Base-by-base conservation (phyloP, 2,329 filamentous ascomycete genomes). In the Alternaria gansuensis region DNA sequence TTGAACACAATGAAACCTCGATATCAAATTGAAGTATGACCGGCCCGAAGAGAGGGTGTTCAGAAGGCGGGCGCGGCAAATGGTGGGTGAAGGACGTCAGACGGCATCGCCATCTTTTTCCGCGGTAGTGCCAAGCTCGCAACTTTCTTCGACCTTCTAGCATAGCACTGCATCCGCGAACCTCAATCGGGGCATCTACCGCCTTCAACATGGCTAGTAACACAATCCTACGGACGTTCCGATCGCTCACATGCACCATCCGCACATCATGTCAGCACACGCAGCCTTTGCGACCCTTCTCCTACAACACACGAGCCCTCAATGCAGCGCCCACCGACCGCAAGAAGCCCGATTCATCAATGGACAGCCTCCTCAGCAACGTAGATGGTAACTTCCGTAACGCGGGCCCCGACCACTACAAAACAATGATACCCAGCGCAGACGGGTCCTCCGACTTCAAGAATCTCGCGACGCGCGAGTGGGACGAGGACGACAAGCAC, bases 401-500 rank as follows among this genome's bases (percentile, higher is more conserved):
- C 40, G 61, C 64, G 8, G 57, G 51, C 4, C 45, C 55, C 5
- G 51, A 62, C 17, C 62, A 56, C 54, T 64, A 55, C 43, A 52
- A 66, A 3, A 66, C 63, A 28, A 58, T 76, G 6, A 72, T 68
- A 51, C 70, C 69, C 24, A 54, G 52, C n/a, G 14, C 34, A 51
- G 23, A 48, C 36, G 23, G 45, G n/a, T 17, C 44, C 17, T 21
- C 46, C 2, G 43, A 46, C 21, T 39, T 63, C 31, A 48, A 51
- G 21, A 73, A 73, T 45, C 63, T 71, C 10, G 45, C 59, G 33
- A 52, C 58, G 29, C 53, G 55, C 31, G 73, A 76, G 28, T 75
- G 71, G 71, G 69, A 70, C 21, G 71, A 73, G 48, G 70, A 75
- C 56, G 85, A 90, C 73, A 89, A 91, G 2, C 92, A 92, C 81